These are phyloP conservation scores for Myxozyma neglecta DNA, from an alignment of 805 yeast species.

Conservation along the genomic window DNA sequence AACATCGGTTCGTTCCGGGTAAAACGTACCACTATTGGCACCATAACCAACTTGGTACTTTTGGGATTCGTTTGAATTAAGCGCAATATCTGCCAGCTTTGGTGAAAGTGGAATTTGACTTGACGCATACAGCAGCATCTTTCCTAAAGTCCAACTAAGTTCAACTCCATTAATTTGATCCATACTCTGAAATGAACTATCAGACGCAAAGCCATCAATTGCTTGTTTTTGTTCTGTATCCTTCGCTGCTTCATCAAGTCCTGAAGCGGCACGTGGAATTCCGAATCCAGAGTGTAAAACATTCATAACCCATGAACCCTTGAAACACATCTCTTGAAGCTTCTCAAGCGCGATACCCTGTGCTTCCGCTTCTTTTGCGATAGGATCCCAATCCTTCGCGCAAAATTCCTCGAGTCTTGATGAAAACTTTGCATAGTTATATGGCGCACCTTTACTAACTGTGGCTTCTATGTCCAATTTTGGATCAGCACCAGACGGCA, in stretches of 20 bases:
- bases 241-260: constrained; percentile 41
- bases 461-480: not conserved
- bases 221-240: constrained; percentile 7
- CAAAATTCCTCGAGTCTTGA: constrained; percentile 70
- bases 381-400: constrained; percentile 65
- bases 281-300: constrained; percentile 90
- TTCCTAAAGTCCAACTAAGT: constrained; percentile 93
- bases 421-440: constrained; percentile 70
- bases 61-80: not conserved
- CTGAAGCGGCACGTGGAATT: constrained; percentile 57
- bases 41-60: constrained; percentile 23
- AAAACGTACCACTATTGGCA: constrained; percentile 17
- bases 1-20: constrained; percentile 8
- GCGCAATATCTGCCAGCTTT: not conserved
- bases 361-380: constrained; percentile 48
- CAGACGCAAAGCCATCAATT: constrained; percentile 4
- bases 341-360: constrained; percentile 61
- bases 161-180: constrained; percentile 79
- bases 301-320: constrained; percentile 90
- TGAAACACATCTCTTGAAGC: constrained; percentile 80
- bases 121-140: constrained; percentile 78
- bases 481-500: constrained; percentile 6
- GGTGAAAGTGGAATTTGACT: constrained; percentile 50
- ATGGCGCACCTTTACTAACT: constrained; percentile 63
- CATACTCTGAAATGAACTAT: constrained; percentile 72